Percentiles rank a stretch among this genome's conserved stretches.
Conservation (phyloP, 768 basidiomycete species). For the Clitopilus hobsonii region DNA sequence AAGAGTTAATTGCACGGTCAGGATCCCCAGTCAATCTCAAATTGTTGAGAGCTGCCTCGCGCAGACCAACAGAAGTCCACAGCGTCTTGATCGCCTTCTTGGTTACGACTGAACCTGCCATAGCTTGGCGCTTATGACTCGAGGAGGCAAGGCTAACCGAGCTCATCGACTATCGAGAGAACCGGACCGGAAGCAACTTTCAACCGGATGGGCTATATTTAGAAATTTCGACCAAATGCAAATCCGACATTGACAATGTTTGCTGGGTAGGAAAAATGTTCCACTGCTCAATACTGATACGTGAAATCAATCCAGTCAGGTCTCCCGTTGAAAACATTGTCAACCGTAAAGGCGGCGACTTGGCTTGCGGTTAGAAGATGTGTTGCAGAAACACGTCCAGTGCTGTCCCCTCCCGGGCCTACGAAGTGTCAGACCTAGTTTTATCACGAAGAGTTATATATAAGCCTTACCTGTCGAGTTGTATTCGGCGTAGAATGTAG, state of each 20-base stretch:
- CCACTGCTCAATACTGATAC: constrained; percentile 32
- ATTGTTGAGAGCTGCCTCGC: constrained; percentile 26
- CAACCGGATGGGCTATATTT: not conserved
- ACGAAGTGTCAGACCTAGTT: no score
- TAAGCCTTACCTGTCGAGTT: constrained; percentile 48
- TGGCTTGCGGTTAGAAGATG: constrained; percentile 39
- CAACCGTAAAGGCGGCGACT: constrained; percentile 37
- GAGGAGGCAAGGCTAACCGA: no score
- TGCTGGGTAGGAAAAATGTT: not conserved
- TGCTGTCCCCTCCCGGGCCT: constrained; percentile 53
- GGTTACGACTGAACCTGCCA: constrained; percentile 4
- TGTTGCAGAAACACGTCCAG: constrained; percentile 37
- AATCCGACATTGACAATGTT: not conserved
- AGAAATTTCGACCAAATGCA: not conserved
- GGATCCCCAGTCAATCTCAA: constrained; percentile 33
- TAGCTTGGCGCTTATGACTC: not conserved
- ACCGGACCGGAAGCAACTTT: not conserved
- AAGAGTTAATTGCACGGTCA: constrained; percentile 44
- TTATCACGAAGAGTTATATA: no score
- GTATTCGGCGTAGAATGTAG: constrained; percentile 57
- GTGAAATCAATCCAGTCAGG: constrained; percentile 54
- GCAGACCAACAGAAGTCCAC: constrained; percentile 39
- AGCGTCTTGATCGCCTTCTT: constrained; percentile 18
- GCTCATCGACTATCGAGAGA: no score
- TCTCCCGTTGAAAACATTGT: constrained; percentile 44